These are phyloP conservation scores for Ambispora gerdemannii DNA, from an alignment of 192 early-diverging fungal genomes.

Conservation along the genomic window DNA sequence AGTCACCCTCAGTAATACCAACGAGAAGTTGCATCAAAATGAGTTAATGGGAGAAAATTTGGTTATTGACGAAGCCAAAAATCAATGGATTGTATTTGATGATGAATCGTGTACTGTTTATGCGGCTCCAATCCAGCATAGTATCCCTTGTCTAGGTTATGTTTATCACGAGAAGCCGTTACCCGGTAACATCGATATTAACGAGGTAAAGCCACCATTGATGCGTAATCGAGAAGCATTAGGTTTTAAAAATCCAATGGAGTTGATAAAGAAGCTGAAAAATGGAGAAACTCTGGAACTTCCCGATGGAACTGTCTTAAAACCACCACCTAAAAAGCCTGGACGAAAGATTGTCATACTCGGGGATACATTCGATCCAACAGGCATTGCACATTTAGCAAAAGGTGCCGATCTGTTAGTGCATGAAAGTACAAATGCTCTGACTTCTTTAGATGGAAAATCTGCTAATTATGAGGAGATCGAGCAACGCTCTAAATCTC, in stretches of 20 bases:
- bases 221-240: slow-evolving; percentile 40
- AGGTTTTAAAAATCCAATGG: slow-evolving; percentile 45
- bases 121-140: slow-evolving; percentile 47
- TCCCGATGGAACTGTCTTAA: slow-evolving; percentile 46
- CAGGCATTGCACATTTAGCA: slow-evolving; percentile 17
- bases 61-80: slow-evolving; percentile 20
- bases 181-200: slow-evolving; percentile 43
- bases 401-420: slow-evolving; percentile 41
- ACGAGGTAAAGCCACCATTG: slow-evolving; percentile 40
- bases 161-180: slow-evolving; percentile 39
- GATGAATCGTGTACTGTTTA: slow-evolving; percentile 30
- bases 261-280: slow-evolving; percentile 47
- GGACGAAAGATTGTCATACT: slow-evolving; percentile 51
- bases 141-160: slow-evolving; percentile 53
- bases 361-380: slow-evolving; percentile 54
- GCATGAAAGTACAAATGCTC: slow-evolving; percentile 58
- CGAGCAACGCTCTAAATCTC: too few relatives aligned
- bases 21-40: slow-evolving; percentile 32
- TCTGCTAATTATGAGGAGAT: slow-evolving; percentile 37
- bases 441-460: slow-evolving; percentile 37
- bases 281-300: slow-evolving; percentile 35
- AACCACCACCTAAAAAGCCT: too few relatives aligned
- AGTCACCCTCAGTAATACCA: slow-evolving; percentile 15
- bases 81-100: slow-evolving; percentile 14
- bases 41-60: too few relatives aligned